These are phyloP conservation scores for Xanthoconium purpureum DNA, from an alignment of 768 basidiomycete genomes.

Conservation along the genomic window DNA sequence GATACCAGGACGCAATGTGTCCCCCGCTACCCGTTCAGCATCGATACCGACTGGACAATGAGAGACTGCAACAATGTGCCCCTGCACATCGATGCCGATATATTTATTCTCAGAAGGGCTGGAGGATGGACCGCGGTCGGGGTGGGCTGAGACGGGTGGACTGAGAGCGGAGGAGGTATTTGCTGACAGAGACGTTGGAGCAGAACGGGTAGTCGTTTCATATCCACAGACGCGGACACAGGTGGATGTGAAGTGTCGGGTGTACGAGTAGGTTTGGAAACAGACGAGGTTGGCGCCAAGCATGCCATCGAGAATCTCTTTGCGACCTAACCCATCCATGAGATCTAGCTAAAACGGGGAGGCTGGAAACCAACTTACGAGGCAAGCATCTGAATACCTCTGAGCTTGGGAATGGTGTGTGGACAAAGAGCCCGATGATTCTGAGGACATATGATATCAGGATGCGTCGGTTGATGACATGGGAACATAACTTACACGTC, in stretches of 20 bases:
- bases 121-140: conserved; percentile 7
- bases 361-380: conserved; percentile 44
- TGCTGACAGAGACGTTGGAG: background rate
- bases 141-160: background rate
- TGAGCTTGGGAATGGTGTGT: conserved; percentile 96
- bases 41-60: conserved; percentile 97
- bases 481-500: conserved; percentile 20
- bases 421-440: conserved; percentile 88
- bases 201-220: conserved; percentile 55
- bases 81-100: conserved; percentile 75
- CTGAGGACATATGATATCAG: conserved; percentile 12
- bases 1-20: conserved; percentile 81
- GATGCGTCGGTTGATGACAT: background rate
- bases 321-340: conserved; percentile 52
- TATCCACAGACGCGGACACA: conserved; percentile 96
- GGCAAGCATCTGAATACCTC: conserved; percentile 95
- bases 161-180: conserved; percentile 7
- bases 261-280: conserved; percentile 97
- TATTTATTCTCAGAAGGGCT: conserved; percentile 20
- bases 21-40: conserved; percentile 80
- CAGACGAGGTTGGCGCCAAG: conserved; percentile 94
- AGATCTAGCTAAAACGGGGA: background rate
- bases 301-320: conserved; percentile 96
- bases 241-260: conserved; percentile 90
- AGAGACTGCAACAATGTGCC: conserved; percentile 75